phyloP scores from a whole-genome alignment of 164 flowering plant species.

The Buxus sempervirens region DNA sequence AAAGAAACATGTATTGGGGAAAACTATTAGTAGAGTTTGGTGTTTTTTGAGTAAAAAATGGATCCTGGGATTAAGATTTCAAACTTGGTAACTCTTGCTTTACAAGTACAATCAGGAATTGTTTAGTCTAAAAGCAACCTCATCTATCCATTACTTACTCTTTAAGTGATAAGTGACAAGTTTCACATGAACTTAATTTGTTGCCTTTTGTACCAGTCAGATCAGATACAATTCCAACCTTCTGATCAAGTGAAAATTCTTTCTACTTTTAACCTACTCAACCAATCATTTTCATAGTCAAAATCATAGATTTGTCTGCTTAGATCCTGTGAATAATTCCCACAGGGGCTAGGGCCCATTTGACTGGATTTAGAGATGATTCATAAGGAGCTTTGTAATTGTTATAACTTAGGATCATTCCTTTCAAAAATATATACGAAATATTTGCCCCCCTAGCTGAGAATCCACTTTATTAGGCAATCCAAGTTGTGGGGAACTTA shows the following conservation, averaged over 20 bases:
- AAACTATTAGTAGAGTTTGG: too few relatives aligned
- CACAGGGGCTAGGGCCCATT: too few relatives aligned
- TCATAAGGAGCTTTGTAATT: not conserved
- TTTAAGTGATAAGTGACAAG: too few relatives aligned
- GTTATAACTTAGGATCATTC: not conserved
- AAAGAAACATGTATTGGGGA: not conserved
- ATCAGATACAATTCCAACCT: not conserved
- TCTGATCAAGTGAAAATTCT: not conserved
- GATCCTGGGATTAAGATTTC: not conserved
- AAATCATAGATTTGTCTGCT: too few relatives aligned
- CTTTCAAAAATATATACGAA: too few relatives aligned
- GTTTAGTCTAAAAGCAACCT: not conserved
- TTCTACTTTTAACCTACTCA: too few relatives aligned
- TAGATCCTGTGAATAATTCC: too few relatives aligned
- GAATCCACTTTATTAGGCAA: not conserved
- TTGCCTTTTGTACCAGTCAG: too few relatives aligned
- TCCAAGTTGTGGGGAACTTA: not conserved
- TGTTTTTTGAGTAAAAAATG: too few relatives aligned
- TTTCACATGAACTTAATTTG: too few relatives aligned
- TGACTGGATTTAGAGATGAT: not conserved
- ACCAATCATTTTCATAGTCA: too few relatives aligned
- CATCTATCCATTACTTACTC: not conserved
- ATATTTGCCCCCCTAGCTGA: not conserved
- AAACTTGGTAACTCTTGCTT: not conserved
- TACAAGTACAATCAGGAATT: not conserved